These are phyloP conservation scores for Pichia insulana DNA, from an alignment of 805 yeast genomes.

Conservation along the genomic window DNA sequence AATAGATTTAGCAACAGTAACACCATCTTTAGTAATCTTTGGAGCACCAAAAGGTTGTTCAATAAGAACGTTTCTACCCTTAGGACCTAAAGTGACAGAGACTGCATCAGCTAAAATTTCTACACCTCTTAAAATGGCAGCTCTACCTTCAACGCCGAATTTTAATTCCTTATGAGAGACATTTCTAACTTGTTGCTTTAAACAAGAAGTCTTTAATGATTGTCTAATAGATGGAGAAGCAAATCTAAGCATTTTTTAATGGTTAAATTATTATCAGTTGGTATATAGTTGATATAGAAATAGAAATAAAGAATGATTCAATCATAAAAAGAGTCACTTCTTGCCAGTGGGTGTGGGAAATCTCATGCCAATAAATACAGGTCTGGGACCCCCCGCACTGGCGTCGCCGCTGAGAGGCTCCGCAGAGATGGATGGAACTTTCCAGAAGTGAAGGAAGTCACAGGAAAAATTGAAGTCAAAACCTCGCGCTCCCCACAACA, in stretches of 20 bases:
- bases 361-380: too few species aligned
- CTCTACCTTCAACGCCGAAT: conserved; percentile 96
- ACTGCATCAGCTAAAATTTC: conserved; percentile 94
- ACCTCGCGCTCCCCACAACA: too few species aligned
- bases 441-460: too few species aligned
- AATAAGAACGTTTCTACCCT: conserved; percentile 93
- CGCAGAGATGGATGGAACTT: too few species aligned
- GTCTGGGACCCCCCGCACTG: too few species aligned
- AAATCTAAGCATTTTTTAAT: conserved; percentile 1
- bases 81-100: conserved; percentile 93
- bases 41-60: conserved; percentile 97
- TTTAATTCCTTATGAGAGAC: conserved; percentile 83
- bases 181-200: conserved; percentile 27
- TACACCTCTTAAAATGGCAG: conserved; percentile 88
- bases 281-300: too few species aligned
- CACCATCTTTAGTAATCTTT: conserved; percentile 98
- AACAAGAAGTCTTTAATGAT: conserved; percentile 32
- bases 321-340: too few species aligned
- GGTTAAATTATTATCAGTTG: neutral
- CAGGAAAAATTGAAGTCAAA: too few species aligned
- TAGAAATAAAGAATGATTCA: too few species aligned
- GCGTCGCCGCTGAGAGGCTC: too few species aligned
- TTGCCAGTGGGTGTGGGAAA: too few species aligned
- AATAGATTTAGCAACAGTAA: conserved; percentile 86
- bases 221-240: conserved; percentile 31